Conservation (phyloP, 148 eudicot genomes). For the Heliamphora exappendiculata region DNA sequence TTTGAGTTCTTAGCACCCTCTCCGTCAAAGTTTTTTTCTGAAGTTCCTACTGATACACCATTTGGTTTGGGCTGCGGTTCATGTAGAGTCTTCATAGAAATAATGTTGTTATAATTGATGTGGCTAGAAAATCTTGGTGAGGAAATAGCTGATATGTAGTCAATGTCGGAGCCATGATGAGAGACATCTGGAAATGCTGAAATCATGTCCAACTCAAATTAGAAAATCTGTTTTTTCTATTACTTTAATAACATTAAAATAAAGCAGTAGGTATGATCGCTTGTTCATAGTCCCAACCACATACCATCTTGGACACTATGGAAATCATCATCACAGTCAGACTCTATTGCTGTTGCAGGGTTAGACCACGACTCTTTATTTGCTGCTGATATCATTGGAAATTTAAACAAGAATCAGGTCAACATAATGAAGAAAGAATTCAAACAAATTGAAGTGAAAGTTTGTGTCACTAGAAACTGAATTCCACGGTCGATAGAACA, state of each 20-base stretch:
- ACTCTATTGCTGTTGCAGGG: conserved; percentile 37
- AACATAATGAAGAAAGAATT: neutral
- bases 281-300: neutral
- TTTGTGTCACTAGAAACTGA: neutral
- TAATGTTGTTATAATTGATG: conserved; percentile 21
- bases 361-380: conserved; percentile 63
- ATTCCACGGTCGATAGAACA: neutral
- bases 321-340: conserved; percentile 77
- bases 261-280: neutral
- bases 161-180: conserved; percentile 35
- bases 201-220: conserved; percentile 7
- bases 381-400: conserved; percentile 20
- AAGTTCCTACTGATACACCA: conserved; percentile 22
- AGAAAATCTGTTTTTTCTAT: neutral
- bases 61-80: conserved; percentile 14
- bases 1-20: neutral
- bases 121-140: conserved; percentile 59
- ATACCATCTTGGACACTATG: conserved; percentile 75
- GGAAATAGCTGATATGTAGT: conserved; percentile 37
- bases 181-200: conserved; percentile 48
- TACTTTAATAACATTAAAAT: neutral
- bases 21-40: neutral
- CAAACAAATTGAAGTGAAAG: neutral
- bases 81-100: conserved; percentile 20
- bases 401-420: neutral